These are phyloP conservation scores for Whalleya microplaca DNA, from an alignment of 2,329 filamentous ascomycete species.

Conservation along the genomic window DNA sequence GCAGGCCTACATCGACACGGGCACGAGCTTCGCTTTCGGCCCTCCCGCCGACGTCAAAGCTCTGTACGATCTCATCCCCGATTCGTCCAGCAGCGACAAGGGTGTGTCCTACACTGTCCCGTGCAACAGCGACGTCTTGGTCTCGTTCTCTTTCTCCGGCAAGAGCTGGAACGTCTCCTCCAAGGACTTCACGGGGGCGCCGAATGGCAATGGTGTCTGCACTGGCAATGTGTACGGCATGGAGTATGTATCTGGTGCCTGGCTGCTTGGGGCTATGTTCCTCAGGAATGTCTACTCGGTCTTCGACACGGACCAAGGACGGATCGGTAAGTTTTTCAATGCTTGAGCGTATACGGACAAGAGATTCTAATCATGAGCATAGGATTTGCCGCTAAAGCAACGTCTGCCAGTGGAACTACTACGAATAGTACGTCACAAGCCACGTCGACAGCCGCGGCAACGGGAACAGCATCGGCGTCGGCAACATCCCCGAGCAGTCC, in stretches of 20 bases:
- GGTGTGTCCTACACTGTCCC: conserved; percentile 72
- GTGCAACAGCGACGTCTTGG: conserved; percentile 64
- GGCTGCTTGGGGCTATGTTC: conserved; percentile 86
- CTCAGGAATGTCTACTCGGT: conserved; percentile 88
- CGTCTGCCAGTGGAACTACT: conserved; percentile 6
- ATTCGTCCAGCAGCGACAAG: conserved; percentile 56
- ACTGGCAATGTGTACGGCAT: conserved; percentile 77
- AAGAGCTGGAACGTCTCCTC: conserved; percentile 67
- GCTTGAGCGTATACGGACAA: conserved; percentile 9
- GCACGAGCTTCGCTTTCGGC: conserved; percentile 79
- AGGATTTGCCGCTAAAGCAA: conserved; percentile 44
- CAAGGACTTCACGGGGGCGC: conserved; percentile 69
- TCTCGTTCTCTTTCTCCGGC: conserved; percentile 71
- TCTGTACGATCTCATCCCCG: conserved; percentile 70
- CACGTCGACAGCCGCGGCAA: conserved; percentile 27
- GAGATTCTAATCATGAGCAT: conserved; percentile 9
- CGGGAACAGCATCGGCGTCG: conserved; percentile 25
- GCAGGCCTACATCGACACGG: conserved; percentile 79
- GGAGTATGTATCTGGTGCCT: conserved; percentile 66
- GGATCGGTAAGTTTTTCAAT: conserved; percentile 59
- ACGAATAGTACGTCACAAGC: conserved; percentile 1
- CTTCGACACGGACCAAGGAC: conserved; percentile 73
- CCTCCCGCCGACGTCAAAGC: conserved; percentile 67
- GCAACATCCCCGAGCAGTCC: conserved; percentile 21
- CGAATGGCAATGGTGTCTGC: conserved; percentile 52